phyloP scores from a whole-genome alignment of 768 basidiomycete species.

The Hebeloma cylindrosporum region DNA sequence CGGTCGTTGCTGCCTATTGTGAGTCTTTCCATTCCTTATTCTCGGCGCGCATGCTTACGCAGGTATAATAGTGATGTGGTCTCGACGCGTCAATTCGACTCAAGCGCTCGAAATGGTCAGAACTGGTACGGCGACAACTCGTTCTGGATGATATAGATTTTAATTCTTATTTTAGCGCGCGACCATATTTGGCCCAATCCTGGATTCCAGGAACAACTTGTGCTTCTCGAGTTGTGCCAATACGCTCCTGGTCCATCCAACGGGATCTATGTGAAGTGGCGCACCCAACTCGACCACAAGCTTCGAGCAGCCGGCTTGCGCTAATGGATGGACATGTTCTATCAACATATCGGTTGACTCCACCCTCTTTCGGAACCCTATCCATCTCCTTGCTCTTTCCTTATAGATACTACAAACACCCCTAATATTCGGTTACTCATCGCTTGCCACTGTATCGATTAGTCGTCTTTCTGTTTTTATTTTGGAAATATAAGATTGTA shows the following conservation, averaged over 20 bases:
- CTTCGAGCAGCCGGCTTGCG: slow-evolving; percentile 42
- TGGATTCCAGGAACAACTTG: slow-evolving; percentile 79
- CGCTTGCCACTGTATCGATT: too few species aligned
- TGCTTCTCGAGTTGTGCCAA: slow-evolving; percentile 71
- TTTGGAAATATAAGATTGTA: too few species aligned
- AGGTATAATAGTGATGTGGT: slow-evolving; percentile 59
- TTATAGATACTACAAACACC: too few species aligned
- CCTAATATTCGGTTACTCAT: too few species aligned
- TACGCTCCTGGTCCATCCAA: slow-evolving; percentile 60
- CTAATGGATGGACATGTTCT: slow-evolving; percentile 19
- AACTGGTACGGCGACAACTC: slow-evolving; percentile 41
- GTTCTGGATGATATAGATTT: slow-evolving; percentile 2
- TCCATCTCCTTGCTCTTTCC: too few species aligned
- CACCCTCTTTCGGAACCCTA: not conserved
- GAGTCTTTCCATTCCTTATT: slow-evolving; percentile 26
- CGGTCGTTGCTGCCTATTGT: slow-evolving; percentile 79
- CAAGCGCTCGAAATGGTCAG: slow-evolving; percentile 62
- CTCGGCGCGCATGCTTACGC: slow-evolving; percentile 10
- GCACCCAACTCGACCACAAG: slow-evolving; percentile 50
- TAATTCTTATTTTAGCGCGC: slow-evolving; percentile 45
- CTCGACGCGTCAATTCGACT: slow-evolving; percentile 53
- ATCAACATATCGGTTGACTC: slow-evolving; percentile 3
- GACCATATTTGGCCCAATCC: slow-evolving; percentile 78
- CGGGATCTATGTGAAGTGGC: slow-evolving; percentile 70
- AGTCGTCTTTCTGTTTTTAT: too few species aligned